Conservation (phyloP, 176 grass and related monocot species). For the Canna indica region DNA sequence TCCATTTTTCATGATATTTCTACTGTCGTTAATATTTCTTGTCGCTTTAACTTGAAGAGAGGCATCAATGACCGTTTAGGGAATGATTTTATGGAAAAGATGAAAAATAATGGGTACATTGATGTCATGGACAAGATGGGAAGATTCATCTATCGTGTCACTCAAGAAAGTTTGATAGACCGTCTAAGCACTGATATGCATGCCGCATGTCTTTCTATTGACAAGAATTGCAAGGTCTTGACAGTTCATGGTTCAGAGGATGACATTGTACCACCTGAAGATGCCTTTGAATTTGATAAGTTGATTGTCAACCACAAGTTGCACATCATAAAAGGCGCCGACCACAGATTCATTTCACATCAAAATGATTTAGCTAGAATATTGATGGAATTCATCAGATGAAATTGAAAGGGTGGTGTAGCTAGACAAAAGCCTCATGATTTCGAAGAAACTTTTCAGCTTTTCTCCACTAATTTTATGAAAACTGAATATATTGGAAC, state of each 20-base stretch:
- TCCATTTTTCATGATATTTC: slow-evolving; percentile 43
- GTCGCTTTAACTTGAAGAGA: slow-evolving; percentile 53
- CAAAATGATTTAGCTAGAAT: slow-evolving; percentile 37
- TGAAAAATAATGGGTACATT: slow-evolving; percentile 48
- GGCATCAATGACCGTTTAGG: slow-evolving; percentile 53
- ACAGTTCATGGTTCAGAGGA: slow-evolving; percentile 74
- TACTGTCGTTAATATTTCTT: slow-evolving; percentile 54
- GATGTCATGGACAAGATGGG: slow-evolving; percentile 49
- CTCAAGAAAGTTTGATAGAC: slow-evolving; percentile 66
- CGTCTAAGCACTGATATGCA: slow-evolving; percentile 62
- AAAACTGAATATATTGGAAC: not conserved
- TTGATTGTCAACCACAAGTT: slow-evolving; percentile 53
- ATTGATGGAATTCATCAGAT: slow-evolving; percentile 60
- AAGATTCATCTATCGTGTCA: slow-evolving; percentile 40
- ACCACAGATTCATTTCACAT: slow-evolving; percentile 56
- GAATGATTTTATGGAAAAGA: slow-evolving; percentile 58
- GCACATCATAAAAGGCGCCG: slow-evolving; percentile 59
- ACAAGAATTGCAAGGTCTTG: slow-evolving; percentile 59
- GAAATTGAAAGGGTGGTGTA: slow-evolving; percentile 11
- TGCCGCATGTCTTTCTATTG: slow-evolving; percentile 40
- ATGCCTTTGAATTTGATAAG: slow-evolving; percentile 65
- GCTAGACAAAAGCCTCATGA: not conserved
- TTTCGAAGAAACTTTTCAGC: not conserved
- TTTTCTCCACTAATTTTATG: not conserved
- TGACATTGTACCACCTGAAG: slow-evolving; percentile 42